phyloP scores from a whole-genome alignment of 192 early-diverging fungal genomes.

The Coemansia sp. region DNA sequence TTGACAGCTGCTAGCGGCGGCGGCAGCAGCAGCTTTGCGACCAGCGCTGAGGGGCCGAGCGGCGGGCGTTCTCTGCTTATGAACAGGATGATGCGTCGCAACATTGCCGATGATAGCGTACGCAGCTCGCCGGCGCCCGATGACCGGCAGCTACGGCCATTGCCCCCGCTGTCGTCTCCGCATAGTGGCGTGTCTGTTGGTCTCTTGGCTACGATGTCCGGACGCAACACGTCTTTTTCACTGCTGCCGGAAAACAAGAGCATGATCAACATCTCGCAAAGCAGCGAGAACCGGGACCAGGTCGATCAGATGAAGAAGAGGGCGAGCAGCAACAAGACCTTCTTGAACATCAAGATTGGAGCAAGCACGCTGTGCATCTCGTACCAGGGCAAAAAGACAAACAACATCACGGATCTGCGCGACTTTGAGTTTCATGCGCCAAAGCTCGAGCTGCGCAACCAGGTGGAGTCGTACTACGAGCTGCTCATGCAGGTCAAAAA shows the following conservation, averaged over 20 bases:
- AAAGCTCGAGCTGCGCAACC: conserved; percentile 48
- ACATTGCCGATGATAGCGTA: conserved; percentile 17
- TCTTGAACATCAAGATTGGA: conserved; percentile 88
- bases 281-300: conserved; percentile 47
- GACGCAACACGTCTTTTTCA: conserved; percentile 25
- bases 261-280: conserved; percentile 35
- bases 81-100: conserved; percentile 17
- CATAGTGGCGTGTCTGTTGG: conserved; percentile 17
- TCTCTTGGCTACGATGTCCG: conserved; percentile 28
- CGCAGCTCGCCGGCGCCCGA: conserved; percentile 1
- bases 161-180: conserved; percentile 8
- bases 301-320: conserved; percentile 81
- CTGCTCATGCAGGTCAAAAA: conserved; percentile 54
- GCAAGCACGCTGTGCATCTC: conserved; percentile 76
- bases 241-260: conserved; percentile 31
- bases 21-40: neutral
- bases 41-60: neutral
- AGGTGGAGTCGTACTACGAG: conserved; percentile 55
- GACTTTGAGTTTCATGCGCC: conserved; percentile 55
- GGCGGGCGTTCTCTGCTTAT: conserved; percentile 18
- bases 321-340: conserved; percentile 80
- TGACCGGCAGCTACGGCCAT: neutral
- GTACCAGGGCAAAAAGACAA: conserved; percentile 69
- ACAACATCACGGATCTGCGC: conserved; percentile 50
- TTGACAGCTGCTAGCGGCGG: neutral